These are phyloP conservation scores for Fusarium neocosmosporiellum DNA, from an alignment of 2,329 filamentous ascomycete species.

Conservation along the genomic window DNA sequence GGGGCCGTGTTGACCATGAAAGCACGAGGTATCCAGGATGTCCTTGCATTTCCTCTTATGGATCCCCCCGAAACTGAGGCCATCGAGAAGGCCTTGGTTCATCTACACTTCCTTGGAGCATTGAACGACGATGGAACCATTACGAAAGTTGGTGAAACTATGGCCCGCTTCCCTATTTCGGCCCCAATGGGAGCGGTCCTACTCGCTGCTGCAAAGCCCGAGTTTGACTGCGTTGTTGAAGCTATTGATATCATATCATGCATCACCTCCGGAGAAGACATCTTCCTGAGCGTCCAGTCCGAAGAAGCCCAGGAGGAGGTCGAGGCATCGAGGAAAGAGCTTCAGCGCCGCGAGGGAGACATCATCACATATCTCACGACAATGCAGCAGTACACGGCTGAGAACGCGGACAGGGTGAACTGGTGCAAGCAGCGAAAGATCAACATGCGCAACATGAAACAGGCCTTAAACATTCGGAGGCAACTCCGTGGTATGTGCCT, in stretches of 20 bases:
- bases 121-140: conserved; percentile 78
- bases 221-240: conserved; percentile 80
- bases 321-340: conserved; percentile 64
- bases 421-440: conserved; percentile 71
- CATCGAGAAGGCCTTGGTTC: conserved; percentile 83
- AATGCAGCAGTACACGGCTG: conserved; percentile 70
- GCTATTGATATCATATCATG: conserved; percentile 84
- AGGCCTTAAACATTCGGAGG: conserved; percentile 70
- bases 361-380: conserved; percentile 73
- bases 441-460: conserved; percentile 70
- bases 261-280: conserved; percentile 71
- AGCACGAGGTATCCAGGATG: conserved; percentile 84
- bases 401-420: conserved; percentile 63
- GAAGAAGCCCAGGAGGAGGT: conserved; percentile 67
- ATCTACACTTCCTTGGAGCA: conserved; percentile 82
- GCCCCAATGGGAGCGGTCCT: conserved; percentile 85
- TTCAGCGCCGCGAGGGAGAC: conserved; percentile 72
- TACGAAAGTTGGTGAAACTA: conserved; percentile 77
- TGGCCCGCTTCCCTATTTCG: conserved; percentile 86
- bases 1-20: conserved; percentile 94
- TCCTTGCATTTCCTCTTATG: conserved; percentile 85
- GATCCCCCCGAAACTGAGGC: conserved; percentile 82
- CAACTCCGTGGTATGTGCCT: conserved; percentile 69
- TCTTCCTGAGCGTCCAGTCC: conserved; percentile 69
- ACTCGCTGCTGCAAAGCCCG: conserved; percentile 78